phyloP scores from a whole-genome alignment of 2,329 filamentous ascomycete species.

The Colletotrichum liriopes region DNA sequence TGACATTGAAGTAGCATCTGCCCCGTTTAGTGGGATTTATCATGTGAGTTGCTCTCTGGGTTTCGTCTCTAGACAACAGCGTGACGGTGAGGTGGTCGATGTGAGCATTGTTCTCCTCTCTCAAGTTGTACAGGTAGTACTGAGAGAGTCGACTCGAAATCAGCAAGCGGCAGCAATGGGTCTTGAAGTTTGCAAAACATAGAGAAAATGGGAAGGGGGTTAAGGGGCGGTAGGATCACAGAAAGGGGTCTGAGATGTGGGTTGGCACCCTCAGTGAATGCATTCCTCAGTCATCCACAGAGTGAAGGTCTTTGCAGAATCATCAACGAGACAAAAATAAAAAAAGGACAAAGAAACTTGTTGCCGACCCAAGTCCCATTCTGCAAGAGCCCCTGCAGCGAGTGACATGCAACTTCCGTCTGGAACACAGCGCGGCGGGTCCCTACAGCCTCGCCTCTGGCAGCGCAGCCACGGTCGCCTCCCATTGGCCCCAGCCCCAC shows the following conservation, averaged over 20 bases:
- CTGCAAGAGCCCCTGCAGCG: constrained; percentile 17
- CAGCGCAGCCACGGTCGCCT: neutral
- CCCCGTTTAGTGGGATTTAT: neutral
- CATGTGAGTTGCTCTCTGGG: neutral
- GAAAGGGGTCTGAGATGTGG: neutral
- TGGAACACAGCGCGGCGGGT: neutral
- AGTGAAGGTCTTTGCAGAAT: neutral
- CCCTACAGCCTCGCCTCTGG: constrained; percentile 24
- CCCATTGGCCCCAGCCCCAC: constrained; percentile 36
- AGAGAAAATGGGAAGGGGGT: neutral
- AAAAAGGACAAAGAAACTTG: neutral
- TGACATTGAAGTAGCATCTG: neutral
- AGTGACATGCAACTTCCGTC: constrained; percentile 20
- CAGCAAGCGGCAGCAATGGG: too few species aligned
- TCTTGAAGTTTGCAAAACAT: neutral
- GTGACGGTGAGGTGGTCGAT: neutral
- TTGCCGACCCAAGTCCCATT: neutral
- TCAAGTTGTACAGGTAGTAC: too few species aligned
- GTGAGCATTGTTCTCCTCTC: neutral
- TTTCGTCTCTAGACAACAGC: too few species aligned
- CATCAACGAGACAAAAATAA: neutral
- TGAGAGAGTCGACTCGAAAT: too few species aligned
- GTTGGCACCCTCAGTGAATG: neutral
- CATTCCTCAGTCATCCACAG: neutral
- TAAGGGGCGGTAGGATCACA: neutral